Conservation (phyloP, 371 early-diverging fungal species). For the Mortierella sp. region DNA sequence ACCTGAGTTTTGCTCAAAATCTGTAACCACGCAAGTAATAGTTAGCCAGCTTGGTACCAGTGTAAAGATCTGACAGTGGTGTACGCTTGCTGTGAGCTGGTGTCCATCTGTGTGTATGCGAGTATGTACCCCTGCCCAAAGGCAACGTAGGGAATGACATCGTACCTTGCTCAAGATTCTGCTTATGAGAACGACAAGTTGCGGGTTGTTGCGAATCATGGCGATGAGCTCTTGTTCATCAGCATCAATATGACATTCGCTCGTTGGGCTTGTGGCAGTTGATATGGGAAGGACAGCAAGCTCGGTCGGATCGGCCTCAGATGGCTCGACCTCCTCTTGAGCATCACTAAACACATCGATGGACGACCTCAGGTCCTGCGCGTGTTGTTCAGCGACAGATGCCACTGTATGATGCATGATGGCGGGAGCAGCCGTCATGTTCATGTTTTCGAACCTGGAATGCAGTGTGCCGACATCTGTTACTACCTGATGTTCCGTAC, state of each 20-base stretch:
- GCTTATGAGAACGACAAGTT: conserved; percentile 27
- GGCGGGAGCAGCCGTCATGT: neutral
- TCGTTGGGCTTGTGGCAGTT: conserved; percentile 24
- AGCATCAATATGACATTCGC: conserved; percentile 1
- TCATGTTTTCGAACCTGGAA: neutral
- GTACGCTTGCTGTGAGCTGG: no score
- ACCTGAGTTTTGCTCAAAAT: conserved; percentile 37
- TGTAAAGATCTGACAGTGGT: no score
- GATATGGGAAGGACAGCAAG: conserved; percentile 13
- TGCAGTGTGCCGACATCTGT: neutral
- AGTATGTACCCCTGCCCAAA: no score
- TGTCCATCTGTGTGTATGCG: no score
- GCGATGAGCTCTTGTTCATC: conserved; percentile 32
- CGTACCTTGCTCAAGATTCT: conserved; percentile 46
- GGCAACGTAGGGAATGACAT: neutral
- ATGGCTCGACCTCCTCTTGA: conserved; percentile 1
- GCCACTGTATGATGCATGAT: neutral
- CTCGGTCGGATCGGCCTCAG: conserved; percentile 1
- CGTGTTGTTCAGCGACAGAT: neutral
- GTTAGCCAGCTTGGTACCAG: no score
- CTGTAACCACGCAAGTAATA: conserved; percentile 1
- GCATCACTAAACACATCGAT: neutral
- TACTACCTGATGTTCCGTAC: no score
- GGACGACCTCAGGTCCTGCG: neutral
- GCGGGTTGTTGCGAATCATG: conserved; percentile 48